Percentiles rank a stretch among this genome's conserved stretches.
Evolutionary conservation across 75 land plant genomes (phyloP).

Genomic region (Picea sitchensis): DNA sequence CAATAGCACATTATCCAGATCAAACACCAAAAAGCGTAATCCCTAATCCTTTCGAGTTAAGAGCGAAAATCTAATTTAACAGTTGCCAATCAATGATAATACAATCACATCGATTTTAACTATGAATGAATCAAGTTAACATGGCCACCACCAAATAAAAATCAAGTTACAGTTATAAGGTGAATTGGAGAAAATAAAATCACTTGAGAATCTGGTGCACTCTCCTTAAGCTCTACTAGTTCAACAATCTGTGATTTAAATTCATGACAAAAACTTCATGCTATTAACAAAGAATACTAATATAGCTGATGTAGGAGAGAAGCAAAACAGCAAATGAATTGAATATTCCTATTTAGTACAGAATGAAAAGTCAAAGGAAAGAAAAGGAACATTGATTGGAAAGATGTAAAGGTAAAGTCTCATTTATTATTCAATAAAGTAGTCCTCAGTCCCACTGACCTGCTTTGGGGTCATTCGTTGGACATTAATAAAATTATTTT

Average conservation of each 20-base stretch:
- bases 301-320: not conserved
- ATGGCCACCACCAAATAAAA: not conserved
- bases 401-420: not conserved
- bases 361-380: not conserved
- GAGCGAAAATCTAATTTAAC: constrained; percentile 1
- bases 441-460: no score
- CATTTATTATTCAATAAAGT: not conserved
- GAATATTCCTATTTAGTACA: not conserved
- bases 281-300: not conserved
- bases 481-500: no score
- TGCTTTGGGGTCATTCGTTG: no score
- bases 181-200: constrained; percentile 1
- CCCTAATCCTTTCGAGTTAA: not conserved
- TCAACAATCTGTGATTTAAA: not conserved
- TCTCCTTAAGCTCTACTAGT: not conserved
- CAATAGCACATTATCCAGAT: not conserved
- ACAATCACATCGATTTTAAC: not conserved
- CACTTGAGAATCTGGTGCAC: not conserved
- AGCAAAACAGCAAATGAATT: not conserved
- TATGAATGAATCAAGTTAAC: not conserved
- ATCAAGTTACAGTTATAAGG: not conserved
- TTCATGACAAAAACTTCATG: not conserved
- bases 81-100: not conserved
- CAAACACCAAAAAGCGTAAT: not conserved
- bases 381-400: not conserved